These are phyloP conservation scores for Komagataella phaffii DNA, from an alignment of 805 yeast species.

Conservation along the genomic window DNA sequence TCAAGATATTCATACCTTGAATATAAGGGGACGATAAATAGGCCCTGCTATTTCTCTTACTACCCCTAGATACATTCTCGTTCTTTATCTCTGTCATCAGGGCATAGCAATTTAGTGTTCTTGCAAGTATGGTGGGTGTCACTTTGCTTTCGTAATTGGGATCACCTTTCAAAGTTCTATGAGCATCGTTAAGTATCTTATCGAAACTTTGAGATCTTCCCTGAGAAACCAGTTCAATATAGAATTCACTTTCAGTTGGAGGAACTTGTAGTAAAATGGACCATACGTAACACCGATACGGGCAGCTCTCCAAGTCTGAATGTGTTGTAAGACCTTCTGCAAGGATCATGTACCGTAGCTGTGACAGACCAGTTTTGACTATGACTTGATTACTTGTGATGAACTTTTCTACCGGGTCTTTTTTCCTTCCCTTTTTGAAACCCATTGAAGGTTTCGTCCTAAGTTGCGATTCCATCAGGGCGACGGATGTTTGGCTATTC, in stretches of 20 bases:
- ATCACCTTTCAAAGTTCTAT: conserved; percentile 74
- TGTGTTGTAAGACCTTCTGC: conserved; percentile 26
- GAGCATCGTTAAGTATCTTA: conserved; percentile 77
- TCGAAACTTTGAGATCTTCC: conserved; percentile 49
- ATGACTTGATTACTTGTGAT: conserved; percentile 29
- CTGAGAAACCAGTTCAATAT: conserved; percentile 34
- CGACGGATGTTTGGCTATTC: neutral
- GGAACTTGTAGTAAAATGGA: conserved; percentile 56
- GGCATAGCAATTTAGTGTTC: conserved; percentile 68
- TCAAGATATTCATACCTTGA: conserved; percentile 84
- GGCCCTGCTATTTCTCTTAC: neutral
- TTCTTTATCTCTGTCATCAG: conserved; percentile 16
- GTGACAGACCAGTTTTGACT: conserved; percentile 34
- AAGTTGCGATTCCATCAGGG: conserved; percentile 1
- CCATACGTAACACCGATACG: conserved; percentile 73
- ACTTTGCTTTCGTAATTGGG: conserved; percentile 48
- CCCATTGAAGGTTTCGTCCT: neutral
- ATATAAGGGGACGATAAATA: conserved; percentile 40
- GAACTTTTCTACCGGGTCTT: conserved; percentile 41
- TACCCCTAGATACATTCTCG: neutral
- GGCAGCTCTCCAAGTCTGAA: conserved; percentile 29
- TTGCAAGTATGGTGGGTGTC: conserved; percentile 49
- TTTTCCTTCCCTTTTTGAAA: conserved; percentile 23
- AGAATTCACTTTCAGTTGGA: conserved; percentile 34
- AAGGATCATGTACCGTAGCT: conserved; percentile 35